A percentile compares a stretch with the other conserved stretches of the same genome.
These are phyloP conservation scores for Globisporangium takayamanum DNA, from an alignment of 352 stramenopile species.

Conservation along the genomic window DNA sequence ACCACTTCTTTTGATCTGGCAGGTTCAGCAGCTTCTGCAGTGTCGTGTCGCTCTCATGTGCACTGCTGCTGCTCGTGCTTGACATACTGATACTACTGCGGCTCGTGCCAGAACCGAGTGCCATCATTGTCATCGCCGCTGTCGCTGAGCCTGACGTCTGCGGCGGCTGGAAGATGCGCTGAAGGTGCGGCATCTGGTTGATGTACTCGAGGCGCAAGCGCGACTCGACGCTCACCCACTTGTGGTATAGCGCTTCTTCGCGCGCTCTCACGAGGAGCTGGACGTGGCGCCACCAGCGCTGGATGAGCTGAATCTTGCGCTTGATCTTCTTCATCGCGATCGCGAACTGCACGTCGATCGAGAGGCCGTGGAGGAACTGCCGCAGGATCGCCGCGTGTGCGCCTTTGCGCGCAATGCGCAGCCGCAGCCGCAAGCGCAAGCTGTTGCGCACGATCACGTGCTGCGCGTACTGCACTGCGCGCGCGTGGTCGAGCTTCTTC, in stretches of 20 bases:
- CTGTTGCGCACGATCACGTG: conserved; percentile 31
- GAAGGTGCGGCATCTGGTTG: conserved; percentile 45
- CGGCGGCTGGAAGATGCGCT: conserved; percentile 46
- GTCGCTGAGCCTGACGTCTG: neutral
- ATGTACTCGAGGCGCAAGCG: conserved; percentile 40
- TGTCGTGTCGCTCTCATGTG: conserved; percentile 10
- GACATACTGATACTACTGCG: too few species aligned
- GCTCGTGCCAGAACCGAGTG: too few species aligned
- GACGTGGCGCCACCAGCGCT: conserved; percentile 58
- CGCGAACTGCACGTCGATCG: conserved; percentile 56
- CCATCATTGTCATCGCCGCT: neutral
- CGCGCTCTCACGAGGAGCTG: conserved; percentile 47
- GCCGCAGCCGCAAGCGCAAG: conserved; percentile 29
- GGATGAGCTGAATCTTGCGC: conserved; percentile 37
- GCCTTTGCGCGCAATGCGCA: conserved; percentile 33
- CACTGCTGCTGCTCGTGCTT: too few species aligned
- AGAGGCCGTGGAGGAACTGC: conserved; percentile 39
- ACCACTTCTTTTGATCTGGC: conserved; percentile 44
- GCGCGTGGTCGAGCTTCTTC: conserved; percentile 25
- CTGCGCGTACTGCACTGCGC: conserved; percentile 17
- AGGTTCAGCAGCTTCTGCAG: conserved; percentile 50
- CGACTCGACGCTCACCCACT: conserved; percentile 45
- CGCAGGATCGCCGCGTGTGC: conserved; percentile 28
- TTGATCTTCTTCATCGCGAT: conserved; percentile 56
- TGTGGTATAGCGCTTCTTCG: conserved; percentile 44